A percentile compares a stretch with the other conserved stretches of the same genome.
phyloP scores from a whole-genome alignment of 1,284 basidiomycete species.

The Tilletia horrida region DNA sequence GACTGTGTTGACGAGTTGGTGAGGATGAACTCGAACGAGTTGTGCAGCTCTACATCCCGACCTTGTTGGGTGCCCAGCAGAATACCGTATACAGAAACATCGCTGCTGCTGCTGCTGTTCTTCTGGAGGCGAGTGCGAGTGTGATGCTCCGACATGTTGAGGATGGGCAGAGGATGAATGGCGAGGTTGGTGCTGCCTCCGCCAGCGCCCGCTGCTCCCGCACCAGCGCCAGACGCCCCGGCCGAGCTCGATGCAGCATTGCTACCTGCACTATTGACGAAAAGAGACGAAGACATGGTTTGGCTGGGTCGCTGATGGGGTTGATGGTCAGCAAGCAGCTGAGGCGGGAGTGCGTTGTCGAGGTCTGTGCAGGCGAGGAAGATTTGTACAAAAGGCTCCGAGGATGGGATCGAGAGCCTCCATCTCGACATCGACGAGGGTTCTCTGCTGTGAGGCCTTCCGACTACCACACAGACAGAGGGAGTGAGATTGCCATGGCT shows the following conservation, averaged over 20 bases:
- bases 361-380: not conserved
- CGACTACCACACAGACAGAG: too few species aligned
- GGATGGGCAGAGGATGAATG: constrained; percentile 90
- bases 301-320: too few species aligned
- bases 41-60: constrained; percentile 90
- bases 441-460: not conserved
- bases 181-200: constrained; percentile 8
- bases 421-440: constrained; percentile 13
- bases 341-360: too few species aligned
- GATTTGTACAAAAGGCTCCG: constrained; percentile 11
- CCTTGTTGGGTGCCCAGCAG: constrained; percentile 91
- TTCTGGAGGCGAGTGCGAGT: constrained; percentile 73
- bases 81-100: constrained; percentile 70
- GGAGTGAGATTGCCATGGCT: not conserved
- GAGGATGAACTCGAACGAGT: constrained; percentile 80
- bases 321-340: too few species aligned
- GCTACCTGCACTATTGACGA: not conserved
- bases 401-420: not conserved
- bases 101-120: constrained; percentile 4
- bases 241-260: not conserved
- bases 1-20: constrained; percentile 56
- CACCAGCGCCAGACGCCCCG: not conserved
- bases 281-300: too few species aligned
- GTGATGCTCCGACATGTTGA: constrained; percentile 93
- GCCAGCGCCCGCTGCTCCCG: not conserved